Conservation (phyloP, 2,329 filamentous ascomycete genomes). For the Cryphonectria radicalis region DNA sequence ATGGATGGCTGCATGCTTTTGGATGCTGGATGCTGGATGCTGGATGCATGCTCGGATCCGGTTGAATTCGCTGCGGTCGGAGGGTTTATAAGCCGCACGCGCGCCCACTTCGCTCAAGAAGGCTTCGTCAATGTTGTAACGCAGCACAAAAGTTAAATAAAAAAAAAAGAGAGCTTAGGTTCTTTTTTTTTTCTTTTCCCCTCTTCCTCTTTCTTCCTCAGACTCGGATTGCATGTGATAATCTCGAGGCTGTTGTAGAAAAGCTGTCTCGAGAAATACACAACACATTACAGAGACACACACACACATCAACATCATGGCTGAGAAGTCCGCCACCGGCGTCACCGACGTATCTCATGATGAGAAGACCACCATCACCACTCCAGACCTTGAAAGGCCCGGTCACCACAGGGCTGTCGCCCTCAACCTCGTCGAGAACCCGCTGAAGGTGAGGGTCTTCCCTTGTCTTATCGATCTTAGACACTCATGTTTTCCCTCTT, state of each 20-base stretch:
- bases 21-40: background rate
- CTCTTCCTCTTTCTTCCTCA: background rate
- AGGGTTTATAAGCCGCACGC: conserved; percentile 5
- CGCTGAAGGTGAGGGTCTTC: conserved; percentile 38
- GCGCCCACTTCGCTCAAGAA: background rate
- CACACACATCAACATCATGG: conserved; percentile 1
- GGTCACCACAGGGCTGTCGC: conserved; percentile 35
- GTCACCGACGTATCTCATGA: conserved; percentile 13
- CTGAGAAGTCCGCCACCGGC: conserved; percentile 1
- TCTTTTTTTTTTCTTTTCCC: too few relatives aligned
- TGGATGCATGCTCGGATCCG: conserved; percentile 1
- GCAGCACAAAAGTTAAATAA: too few relatives aligned
- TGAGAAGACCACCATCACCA: background rate
- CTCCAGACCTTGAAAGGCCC: conserved; percentile 12
- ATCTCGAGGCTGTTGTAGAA: background rate
- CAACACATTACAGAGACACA: background rate
- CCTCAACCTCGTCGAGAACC: conserved; percentile 41
- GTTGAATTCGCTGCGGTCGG: conserved; percentile 1
- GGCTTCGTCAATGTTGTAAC: background rate
- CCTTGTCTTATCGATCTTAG: too few relatives aligned
- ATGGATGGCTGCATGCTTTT: too few relatives aligned
- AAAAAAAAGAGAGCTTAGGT: background rate
- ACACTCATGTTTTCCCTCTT: background rate
- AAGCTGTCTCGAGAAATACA: background rate
- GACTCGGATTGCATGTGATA: background rate